Base-by-base conservation (phyloP, 345 rosid genomes). In the Acer saccharum region DNA sequence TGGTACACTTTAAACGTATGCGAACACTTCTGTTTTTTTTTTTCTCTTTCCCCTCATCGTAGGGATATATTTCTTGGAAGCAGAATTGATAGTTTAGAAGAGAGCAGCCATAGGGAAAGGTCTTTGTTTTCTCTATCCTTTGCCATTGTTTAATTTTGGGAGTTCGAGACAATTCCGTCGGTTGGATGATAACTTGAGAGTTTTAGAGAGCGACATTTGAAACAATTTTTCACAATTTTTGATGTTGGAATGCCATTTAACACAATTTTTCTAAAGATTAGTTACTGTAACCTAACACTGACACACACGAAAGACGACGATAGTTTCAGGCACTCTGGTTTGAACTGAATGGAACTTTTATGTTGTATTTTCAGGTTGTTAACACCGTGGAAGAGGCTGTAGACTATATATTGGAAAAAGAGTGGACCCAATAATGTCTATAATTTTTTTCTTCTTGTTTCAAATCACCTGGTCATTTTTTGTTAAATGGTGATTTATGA, bases 381-480 rank as follows among this genome's bases (percentile, higher is more conserved):
- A 86, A 90, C 86, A 87, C 90, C 0, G 91, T 90, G 4, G 97
- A 91, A 85, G 97, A 95, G 14, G 95, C 91, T 2, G 93, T 95
- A 70, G 93, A 91, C 74, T 88, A 81, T 73, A 88, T 95, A 67
- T 44, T 95, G 89, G 76, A 69, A 65, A 86, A 74, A 72, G 97
- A 93, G 68, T 61, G 73, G 44, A 1, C 18, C 52, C 65, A 81
- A 76, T n/a, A n/a, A 62, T 39, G 50, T 16, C 21, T 48, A 17
- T 46, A 4, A 46, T 62, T 74, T 14, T 20, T 46, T 25, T 3
- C 14, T 18, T 17, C 2, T 64, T 48, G n/a, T 74, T 74, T 48
- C 0, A 10, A 29, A 11, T 48, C 29, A 6, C 62, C 1, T 0
- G 43, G 18, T 54, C 25, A 46, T 46, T 46, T 63, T 20, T 16